Base-by-base conservation (phyloP, 495 filamentous ascomycete species). In the Hypoxylon rickii region DNA sequence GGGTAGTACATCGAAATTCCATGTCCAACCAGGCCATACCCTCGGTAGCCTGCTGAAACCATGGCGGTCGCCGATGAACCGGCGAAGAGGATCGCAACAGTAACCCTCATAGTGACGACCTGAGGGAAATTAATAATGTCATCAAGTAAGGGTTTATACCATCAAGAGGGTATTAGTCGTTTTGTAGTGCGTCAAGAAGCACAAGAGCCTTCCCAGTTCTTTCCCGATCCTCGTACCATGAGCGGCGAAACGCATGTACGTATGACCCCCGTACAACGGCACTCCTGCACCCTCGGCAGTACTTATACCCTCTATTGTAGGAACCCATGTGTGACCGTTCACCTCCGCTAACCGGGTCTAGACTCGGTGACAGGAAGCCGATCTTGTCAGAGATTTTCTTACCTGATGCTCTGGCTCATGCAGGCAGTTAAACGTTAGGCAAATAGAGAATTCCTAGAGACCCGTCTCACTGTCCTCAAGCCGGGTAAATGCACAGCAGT, bases 1-100 rank as follows among this genome's bases (percentile, higher is more conserved):
- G 70, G 70, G 20, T 70, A 37, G 52, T 69, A 75, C 58, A 69
- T 64, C 13, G 41, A 29, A 47, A 70, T 71, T 21, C 68, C 68
- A 39, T 67, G 67, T n/a, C 72, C 72, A 45, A 74, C 58, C 19
- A 75, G 43, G 29, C 67, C 70, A 34, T 52, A 19, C 2, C 51
- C 58, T 26, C 10, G 32, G 26, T 46, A 36, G 5, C 46, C 52
- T 3, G 26, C 18, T 12, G 46, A 44, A 2, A 17, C 33, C 40
- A 26, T 33, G n/a, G 58, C 58, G 6, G 31, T 34, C 7, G 26
- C 45, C 20, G 42, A n/a, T 4, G 45, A 17, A 12, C 21, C 20
- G 7, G 33, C 15, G 20, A 29, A 13, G 12, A 44, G n/a, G 4
- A 54, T 49, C 17, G 19, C 32, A 1, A 45, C n/a, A 37, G 3